Evolutionary conservation across 345 rosid genomes (phyloP).

Genomic region (Eucalyptus curtisii): DNA sequence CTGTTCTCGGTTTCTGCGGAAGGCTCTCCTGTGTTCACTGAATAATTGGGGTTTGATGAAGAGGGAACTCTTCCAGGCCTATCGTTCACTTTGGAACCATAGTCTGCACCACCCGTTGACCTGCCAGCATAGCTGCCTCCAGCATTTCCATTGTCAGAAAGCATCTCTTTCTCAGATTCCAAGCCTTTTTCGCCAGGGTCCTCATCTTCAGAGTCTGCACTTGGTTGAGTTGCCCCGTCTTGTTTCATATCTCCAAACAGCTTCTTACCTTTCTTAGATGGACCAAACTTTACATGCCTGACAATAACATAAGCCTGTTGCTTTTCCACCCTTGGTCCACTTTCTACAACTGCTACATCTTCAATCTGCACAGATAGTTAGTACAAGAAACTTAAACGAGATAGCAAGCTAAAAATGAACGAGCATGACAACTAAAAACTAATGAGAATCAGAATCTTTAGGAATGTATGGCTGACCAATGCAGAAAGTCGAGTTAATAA

Average conservation of each 20-base stretch:
- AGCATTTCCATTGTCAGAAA: not conserved
- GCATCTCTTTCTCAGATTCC: not conserved
- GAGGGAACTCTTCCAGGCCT: not conserved
- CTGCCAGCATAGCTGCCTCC: not conserved
- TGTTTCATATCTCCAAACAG: not conserved
- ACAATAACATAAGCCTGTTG: conserved; percentile 50
- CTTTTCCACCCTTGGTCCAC: conserved; percentile 51
- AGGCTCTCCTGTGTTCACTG: not conserved
- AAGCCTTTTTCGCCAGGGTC: conserved; percentile 1
- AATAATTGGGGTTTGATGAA: not conserved
- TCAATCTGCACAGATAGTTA: conserved; percentile 31
- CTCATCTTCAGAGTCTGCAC: not conserved
- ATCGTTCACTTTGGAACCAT: not conserved
- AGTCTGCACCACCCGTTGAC: not conserved
- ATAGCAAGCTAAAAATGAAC: not conserved
- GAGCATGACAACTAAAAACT: not conserved
- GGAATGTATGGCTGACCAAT: conserved; percentile 14
- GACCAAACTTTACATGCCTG: conserved; percentile 68
- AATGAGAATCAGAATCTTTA: not conserved
- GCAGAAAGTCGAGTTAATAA: conserved; percentile 43
- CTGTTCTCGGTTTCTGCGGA: conserved; percentile 21
- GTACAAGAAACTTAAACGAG: not conserved
- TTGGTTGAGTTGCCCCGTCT: not conserved
- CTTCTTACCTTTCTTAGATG: conserved; percentile 54
- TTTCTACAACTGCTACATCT: conserved; percentile 54